Conservation (phyloP, 768 basidiomycete genomes). For the Guyanaporus albipodus region DNA sequence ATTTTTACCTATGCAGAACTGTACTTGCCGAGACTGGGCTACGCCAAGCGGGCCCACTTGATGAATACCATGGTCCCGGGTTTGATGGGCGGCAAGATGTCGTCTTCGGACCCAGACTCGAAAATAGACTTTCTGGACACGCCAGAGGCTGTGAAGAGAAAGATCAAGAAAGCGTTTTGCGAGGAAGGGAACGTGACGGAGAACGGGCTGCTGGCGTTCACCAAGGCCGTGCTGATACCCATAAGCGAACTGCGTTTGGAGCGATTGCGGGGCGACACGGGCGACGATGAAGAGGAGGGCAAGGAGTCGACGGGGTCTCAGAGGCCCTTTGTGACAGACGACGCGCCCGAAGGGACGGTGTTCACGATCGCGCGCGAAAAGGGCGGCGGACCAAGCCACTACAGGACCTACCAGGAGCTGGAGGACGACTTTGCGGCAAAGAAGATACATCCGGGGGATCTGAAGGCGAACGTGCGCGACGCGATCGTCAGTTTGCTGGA, state of each 20-base stretch:
- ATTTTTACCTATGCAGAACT: constrained; percentile 98
- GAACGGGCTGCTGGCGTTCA: constrained; percentile 87
- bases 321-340: constrained; percentile 58
- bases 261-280: constrained; percentile 42
- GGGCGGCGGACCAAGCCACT: constrained; percentile 74
- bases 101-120: constrained; percentile 93
- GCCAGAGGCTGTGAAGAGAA: constrained; percentile 78
- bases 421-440: constrained; percentile 71
- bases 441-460: constrained; percentile 83
- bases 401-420: constrained; percentile 58
- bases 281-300: constrained; percentile 39
- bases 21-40: constrained; percentile 91
- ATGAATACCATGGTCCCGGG: constrained; percentile 99
- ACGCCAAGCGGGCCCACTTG: constrained; percentile 90
- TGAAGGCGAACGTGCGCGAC: constrained; percentile 75
- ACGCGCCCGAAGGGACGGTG: constrained; percentile 77
- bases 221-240: constrained; percentile 83
- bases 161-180: constrained; percentile 90
- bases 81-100: constrained; percentile 95
- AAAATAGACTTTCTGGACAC: constrained; percentile 97
- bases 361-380: constrained; percentile 76
- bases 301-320: constrained; percentile 49
- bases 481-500: constrained; percentile 71
- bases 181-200: constrained; percentile 86
- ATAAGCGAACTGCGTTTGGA: constrained; percentile 74